Base-by-base conservation (phyloP, 805 yeast species). In the Candida mattraensis region DNA sequence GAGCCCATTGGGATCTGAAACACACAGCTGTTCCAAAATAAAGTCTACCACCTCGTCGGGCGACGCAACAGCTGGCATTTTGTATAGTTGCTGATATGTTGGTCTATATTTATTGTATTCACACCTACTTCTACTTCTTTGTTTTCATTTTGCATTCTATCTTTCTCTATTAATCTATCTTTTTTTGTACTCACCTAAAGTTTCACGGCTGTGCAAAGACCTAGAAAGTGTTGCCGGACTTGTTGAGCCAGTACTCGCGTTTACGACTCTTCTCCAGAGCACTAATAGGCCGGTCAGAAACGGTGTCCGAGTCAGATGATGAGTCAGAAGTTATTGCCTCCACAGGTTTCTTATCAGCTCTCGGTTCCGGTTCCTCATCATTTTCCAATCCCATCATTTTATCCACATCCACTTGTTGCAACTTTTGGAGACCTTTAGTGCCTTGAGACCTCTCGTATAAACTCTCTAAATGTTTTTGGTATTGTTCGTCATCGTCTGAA, bases 211-310 rank as follows among this genome's bases (percentile, higher is more conserved):
- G 32, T 17, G 13, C 20, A 9, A 11, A 5, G 6, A 24, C 14
- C 31, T 28, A 52, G 18, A 48, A 50, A 3, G 39, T 28, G 18
- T 44, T 47, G n/a, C 60, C 59, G 9, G 52, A 44, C 33, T 67
- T 67, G 38, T 57, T 58, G n/a, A 58, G 33, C 72, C 72, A 67
- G 40, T 55, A 66, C 11, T 66, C 67, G 28, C 61, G 42, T 28
- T 48, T 52, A 10, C 40, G 42, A 4, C 17, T 16, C 27, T 47
- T 54, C 29, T 27, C 19, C 16, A 35, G 23, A 4, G 28, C 8
- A 3, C 16, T 13, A 15, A 8, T 7, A 12, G 14, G 10, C 12
- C 12, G 21, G 18, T 26, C 27, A n/a, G 20, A 15, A 18, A 28
- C 20, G 9, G 29, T 25, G 14, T 18, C 22, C n/a, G 29, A 20